Percentiles rank a stretch among this genome's conserved stretches.
These are phyloP conservation scores for Xylariaceae sp. DNA, from an alignment of 2,329 filamentous ascomycete genomes.

Conservation along the genomic window DNA sequence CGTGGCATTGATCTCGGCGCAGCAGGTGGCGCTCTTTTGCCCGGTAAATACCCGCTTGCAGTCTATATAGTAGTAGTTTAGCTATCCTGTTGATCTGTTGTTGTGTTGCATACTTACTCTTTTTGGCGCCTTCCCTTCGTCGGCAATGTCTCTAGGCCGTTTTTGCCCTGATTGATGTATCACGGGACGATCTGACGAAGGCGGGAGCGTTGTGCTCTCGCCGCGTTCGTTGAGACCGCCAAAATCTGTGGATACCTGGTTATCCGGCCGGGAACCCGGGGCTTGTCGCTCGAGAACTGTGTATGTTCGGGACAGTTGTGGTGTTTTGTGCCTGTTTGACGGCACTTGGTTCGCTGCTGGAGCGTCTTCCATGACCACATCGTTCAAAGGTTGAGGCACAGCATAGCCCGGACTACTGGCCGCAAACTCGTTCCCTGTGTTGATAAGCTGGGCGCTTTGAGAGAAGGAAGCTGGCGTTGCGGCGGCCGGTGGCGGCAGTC, in stretches of 20 bases:
- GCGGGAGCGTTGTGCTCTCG: constrained; percentile 27
- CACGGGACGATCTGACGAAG: constrained; percentile 33
- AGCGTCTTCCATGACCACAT: constrained; percentile 37
- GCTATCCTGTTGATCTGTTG: neutral
- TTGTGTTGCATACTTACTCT: constrained; percentile 25
- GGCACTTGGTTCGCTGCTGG: constrained; percentile 15
- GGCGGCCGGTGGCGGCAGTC: constrained; percentile 29
- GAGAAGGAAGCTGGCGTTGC: constrained; percentile 3
- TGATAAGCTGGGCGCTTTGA: neutral
- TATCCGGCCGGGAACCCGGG: constrained; percentile 11
- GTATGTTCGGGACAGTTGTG: constrained; percentile 34
- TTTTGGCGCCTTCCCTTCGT: constrained; percentile 31
- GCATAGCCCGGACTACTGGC: neutral
- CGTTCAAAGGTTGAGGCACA: constrained; percentile 10
- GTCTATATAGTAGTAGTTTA: constrained; percentile 23
- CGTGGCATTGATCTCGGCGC: constrained; percentile 33
- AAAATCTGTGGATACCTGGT: constrained; percentile 15
- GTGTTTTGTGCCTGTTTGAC: constrained; percentile 28
- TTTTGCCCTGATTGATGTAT: constrained; percentile 37
- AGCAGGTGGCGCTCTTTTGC: constrained; percentile 24
- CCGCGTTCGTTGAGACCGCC: constrained; percentile 37
- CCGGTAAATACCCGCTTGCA: constrained; percentile 22
- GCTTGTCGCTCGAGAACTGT: constrained; percentile 28
- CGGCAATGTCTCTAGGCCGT: constrained; percentile 30
- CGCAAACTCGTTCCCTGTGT: neutral